Base-by-base conservation (phyloP, 345 rosid species). In the Bruguiera sexangula region DNA sequence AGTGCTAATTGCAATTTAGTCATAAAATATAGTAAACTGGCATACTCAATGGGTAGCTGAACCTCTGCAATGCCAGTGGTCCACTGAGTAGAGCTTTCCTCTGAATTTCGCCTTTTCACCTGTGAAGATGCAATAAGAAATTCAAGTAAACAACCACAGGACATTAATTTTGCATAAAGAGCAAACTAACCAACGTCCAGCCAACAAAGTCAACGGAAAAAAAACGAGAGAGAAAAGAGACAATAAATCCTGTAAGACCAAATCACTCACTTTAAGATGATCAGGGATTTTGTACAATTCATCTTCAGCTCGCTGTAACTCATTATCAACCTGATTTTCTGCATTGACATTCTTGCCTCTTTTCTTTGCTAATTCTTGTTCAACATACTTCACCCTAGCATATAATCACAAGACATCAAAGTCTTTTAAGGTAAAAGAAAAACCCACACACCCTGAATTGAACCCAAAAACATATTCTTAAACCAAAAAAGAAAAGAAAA, bases 81-180 rank as follows among this genome's bases (percentile, higher is more conserved):
- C 99, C 99, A 92, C 81, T 92, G 97, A 1, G 99, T 95, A 27
- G 99, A 95, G 77, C 99, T 93, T 83, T 95, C 99, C 75, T 92
- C 96, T 3, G 98, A 86, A 72, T 87, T 92, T 52, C 97, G 85
- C 75, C 71, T 84, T 82, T 92, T 92, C 72, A 92, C 98, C 98
- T 91, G 86, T 67, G 8, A 57, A 15, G 43, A 53, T 6, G 50
- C 43, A 66, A 39, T 43, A 39, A 60, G 59, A 57, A 57, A 52
- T 50, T 46, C 21, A 51, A 53, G 55, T 43, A 62, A 54, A 62
- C 20, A 43, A n/a, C 20, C 34, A 31, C 8, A 32, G 8, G 60
- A 24, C n/a, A 70, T 34, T 34, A 70, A 21, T 34, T 10, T 10
- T 37, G 16, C 11, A 21, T 24, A 18, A 20, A 18, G 34, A 48